These are phyloP conservation scores for Fusarium equiseti DNA, from an alignment of 2,329 filamentous ascomycete species.

Conservation along the genomic window DNA sequence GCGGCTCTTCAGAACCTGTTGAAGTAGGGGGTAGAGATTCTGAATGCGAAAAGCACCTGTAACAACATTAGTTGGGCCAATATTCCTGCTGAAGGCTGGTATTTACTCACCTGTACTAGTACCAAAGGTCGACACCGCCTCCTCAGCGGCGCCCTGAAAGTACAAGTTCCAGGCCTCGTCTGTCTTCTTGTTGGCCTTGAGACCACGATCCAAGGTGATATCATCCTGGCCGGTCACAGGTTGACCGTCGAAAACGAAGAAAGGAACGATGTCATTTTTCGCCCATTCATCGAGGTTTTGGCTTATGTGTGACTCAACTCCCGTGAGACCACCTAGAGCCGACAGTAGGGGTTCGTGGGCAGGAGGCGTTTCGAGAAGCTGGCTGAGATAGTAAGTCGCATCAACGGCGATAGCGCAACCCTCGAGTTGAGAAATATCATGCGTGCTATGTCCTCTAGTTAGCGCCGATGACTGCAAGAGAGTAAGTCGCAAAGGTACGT, in stretches of 20 bases:
- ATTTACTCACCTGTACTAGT: conserved; percentile 72
- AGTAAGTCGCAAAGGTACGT: conserved; percentile 35
- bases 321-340: conserved; percentile 89
- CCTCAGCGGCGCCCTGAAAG: conserved; percentile 80
- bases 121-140: conserved; percentile 89
- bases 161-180: conserved; percentile 89
- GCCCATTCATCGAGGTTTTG: conserved; percentile 80
- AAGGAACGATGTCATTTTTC: conserved; percentile 75
- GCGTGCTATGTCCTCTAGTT: conserved; percentile 58
- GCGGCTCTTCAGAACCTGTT: conserved; percentile 76
- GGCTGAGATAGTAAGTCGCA: conserved; percentile 88
- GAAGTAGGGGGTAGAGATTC: conserved; percentile 81
- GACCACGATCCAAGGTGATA: conserved; percentile 72
- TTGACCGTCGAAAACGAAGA: conserved; percentile 94
- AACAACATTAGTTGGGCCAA: conserved; percentile 45
- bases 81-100: neutral
- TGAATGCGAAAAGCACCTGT: conserved; percentile 78
- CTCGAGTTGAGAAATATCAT: conserved; percentile 77
- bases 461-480: conserved; percentile 29
- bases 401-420: conserved; percentile 85
- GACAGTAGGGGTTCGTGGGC: conserved; percentile 89
- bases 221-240: conserved; percentile 82
- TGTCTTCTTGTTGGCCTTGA: conserved; percentile 76
- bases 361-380: conserved; percentile 76
- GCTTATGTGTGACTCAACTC: conserved; percentile 80